Evolutionary conservation across 2,329 filamentous ascomycete species (phyloP).

Genomic region (Fusarium clavum): DNA sequence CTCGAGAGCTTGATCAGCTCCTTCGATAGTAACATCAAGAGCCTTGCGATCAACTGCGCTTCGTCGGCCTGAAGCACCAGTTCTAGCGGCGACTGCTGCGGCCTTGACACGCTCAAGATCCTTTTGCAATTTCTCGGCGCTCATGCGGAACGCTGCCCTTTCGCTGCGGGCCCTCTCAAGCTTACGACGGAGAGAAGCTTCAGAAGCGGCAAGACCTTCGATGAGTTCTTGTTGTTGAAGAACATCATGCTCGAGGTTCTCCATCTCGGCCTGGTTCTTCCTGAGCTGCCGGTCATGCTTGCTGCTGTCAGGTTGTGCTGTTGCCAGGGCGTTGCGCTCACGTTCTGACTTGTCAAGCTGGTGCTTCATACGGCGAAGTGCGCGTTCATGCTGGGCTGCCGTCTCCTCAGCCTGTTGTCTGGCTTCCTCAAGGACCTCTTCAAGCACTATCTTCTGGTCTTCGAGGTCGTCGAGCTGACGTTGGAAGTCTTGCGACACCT

Average conservation of each 20-base stretch:
- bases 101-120: slow-evolving; percentile 62
- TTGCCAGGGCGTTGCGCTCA: slow-evolving; percentile 55
- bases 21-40: slow-evolving; percentile 49
- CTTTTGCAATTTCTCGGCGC: slow-evolving; percentile 65
- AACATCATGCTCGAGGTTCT: slow-evolving; percentile 79
- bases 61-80: slow-evolving; percentile 19
- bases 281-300: slow-evolving; percentile 71
- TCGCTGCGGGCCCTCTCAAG: slow-evolving; percentile 77
- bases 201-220: slow-evolving; percentile 65
- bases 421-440: slow-evolving; percentile 68
- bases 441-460: slow-evolving; percentile 68
- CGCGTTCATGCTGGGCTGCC: slow-evolving; percentile 56
- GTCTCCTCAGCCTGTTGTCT: slow-evolving; percentile 64
- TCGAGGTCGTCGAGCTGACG: slow-evolving; percentile 67
- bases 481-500: slow-evolving; percentile 61
- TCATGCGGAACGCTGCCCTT: slow-evolving; percentile 65
- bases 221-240: slow-evolving; percentile 75
- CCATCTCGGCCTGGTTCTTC: slow-evolving; percentile 71
- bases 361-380: slow-evolving; percentile 58
- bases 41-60: slow-evolving; percentile 40
- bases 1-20: slow-evolving; percentile 65
- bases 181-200: slow-evolving; percentile 72
- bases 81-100: slow-evolving; percentile 50
- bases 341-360: slow-evolving; percentile 64
- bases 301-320: slow-evolving; percentile 54